A percentile compares a stretch with the other conserved stretches of the same genome.
phyloP scores from a whole-genome alignment of 805 yeast species.

The Soucietia sequanensis region DNA sequence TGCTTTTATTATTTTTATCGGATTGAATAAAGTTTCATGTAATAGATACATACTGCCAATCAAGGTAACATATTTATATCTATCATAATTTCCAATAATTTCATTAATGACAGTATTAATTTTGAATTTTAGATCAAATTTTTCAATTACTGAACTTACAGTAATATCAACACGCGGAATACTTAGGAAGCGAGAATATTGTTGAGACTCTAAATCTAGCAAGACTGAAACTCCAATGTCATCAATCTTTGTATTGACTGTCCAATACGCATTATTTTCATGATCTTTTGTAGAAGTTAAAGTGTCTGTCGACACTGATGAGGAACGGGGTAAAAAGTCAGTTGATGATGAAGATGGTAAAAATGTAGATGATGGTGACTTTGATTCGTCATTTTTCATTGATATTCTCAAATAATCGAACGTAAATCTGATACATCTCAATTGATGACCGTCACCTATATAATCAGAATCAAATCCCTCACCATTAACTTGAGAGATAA shows the following conservation, averaged over 20 bases:
- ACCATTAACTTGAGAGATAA: constrained; percentile 11
- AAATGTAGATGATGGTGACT: constrained; percentile 8
- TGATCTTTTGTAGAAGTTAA: constrained; percentile 12
- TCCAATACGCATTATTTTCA: constrained; percentile 20
- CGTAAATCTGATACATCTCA: constrained; percentile 15
- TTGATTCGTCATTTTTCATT: constrained; percentile 5
- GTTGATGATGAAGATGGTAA: neutral
- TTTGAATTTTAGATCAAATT: constrained; percentile 10
- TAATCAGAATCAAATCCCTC: constrained; percentile 15
- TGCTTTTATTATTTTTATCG: constrained; percentile 20
- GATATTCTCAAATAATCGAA: constrained; percentile 11
- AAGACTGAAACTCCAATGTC: constrained; percentile 15
- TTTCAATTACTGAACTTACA: constrained; percentile 7
- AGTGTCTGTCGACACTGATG: constrained; percentile 29
- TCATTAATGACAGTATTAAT: constrained; percentile 13
- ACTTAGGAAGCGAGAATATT: constrained; percentile 12
- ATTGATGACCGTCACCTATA: constrained; percentile 15
- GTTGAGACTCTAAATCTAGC: constrained; percentile 11
- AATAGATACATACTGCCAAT: constrained; percentile 34
- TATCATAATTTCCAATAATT: constrained; percentile 21
- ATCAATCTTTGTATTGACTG: constrained; percentile 10
- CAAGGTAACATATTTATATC: constrained; percentile 28
- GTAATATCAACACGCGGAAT: constrained; percentile 20
- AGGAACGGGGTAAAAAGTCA: neutral
- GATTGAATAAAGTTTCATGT: constrained; percentile 27